phyloP scores from a whole-genome alignment of 331 rosid genomes.

The Erythrophleum ivorense region DNA sequence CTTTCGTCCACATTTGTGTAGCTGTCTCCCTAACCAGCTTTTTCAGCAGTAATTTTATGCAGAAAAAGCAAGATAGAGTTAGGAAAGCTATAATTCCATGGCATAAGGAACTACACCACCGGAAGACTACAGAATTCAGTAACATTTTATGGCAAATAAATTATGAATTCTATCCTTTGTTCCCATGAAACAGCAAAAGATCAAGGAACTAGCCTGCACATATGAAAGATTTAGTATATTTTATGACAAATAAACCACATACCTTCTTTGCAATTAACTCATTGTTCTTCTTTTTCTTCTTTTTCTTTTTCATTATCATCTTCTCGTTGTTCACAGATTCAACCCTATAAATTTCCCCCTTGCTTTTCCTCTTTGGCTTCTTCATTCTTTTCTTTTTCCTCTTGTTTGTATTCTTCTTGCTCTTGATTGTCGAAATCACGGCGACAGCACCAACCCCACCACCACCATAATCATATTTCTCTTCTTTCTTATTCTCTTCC shows the following conservation, averaged over 20 bases:
- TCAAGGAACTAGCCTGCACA: constrained; percentile 20
- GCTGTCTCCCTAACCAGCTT: constrained; percentile 48
- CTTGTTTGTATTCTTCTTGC: constrained; percentile 27
- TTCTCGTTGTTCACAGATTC: constrained; percentile 24
- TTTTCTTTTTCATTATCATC: constrained; percentile 33
- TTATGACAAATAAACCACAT: constrained; percentile 48
- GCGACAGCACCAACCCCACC: neutral
- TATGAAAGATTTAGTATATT: constrained; percentile 38
- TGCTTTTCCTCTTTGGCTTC: constrained; percentile 46
- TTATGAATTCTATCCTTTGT: neutral
- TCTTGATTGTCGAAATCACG: constrained; percentile 10
- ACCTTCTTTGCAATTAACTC: constrained; percentile 61
- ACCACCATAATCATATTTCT: constrained; percentile 2
- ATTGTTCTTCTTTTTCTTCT: constrained; percentile 33
- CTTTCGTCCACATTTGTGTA: constrained; percentile 20
- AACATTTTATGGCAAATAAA: constrained; percentile 29
- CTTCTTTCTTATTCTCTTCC: constrained; percentile 2
- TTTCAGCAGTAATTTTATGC: constrained; percentile 57
- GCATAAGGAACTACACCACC: constrained; percentile 34
- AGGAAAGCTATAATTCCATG: constrained; percentile 43
- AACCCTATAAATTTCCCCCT: constrained; percentile 12
- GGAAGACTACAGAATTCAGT: constrained; percentile 41
- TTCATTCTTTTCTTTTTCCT: constrained; percentile 30
- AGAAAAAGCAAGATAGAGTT: constrained; percentile 35
- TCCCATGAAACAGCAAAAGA: constrained; percentile 18